Evolutionary conservation across 306 rosid genomes (phyloP), one percentile per base, ranked within the genome.

Genomic region (Vigna trinervia): DNA sequence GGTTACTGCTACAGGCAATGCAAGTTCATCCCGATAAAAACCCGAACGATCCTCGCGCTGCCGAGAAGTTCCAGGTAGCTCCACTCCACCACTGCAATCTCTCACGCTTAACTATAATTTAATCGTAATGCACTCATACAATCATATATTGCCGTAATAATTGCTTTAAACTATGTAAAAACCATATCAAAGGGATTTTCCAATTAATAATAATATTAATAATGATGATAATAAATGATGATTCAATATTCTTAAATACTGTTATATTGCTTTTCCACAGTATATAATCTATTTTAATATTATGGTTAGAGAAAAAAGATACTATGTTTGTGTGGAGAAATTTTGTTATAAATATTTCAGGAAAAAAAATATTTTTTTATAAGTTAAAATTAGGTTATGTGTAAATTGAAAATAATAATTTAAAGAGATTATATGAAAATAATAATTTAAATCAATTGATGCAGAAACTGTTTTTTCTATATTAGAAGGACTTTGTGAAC

Each of bases 21-120:
- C 96, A 83, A 89, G 97, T 92, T 74, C 99, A 95, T 91, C 99
- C 97, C 0, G 99, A 95, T 85, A 89, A 91, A 83, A 95, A 90
- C 82, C 92, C 87, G 12, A 87, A 92, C 48, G 98, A 95, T 80
- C 96, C 97, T 77, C 89, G 78, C 15, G 96, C 97, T 43, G 96
- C 99, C 12, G 89, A 90, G 65, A 90, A 89, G 50, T 92, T 95
- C 60, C 96, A 92, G 73, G 62, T 78, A 63, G 2, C 56, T 12
- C 5, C 22, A 12, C 12, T 30, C 34, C 5, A 12, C 20, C 51
- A 1, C 69, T 38, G 46, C 13, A 32, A 34, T 34, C 26, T 34
- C 47, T 62, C 47, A 0, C 14, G 51, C 5, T 34, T 17, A 13
- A 22, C 15, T 17, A 45, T 10, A 45, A 12, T 45, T 45, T 45